Evolutionary conservation across 108 stramenopile genomes (phyloP).

Genomic region (Craspedostauros australis): DNA sequence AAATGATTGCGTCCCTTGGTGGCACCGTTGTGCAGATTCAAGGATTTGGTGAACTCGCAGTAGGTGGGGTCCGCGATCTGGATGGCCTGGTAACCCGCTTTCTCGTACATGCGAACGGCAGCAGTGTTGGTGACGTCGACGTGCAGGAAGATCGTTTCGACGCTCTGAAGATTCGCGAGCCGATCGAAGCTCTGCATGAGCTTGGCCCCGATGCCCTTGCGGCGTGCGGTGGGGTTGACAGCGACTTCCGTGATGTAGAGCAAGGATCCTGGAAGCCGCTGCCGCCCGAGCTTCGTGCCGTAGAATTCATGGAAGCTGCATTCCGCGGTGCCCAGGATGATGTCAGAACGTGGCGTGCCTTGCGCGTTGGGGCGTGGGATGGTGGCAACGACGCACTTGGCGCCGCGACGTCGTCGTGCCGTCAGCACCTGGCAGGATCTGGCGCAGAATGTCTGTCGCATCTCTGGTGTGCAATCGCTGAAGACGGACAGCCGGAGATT

Average conservation of each 20-base stretch:
- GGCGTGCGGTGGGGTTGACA: constrained; percentile 44
- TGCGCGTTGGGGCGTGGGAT: neutral
- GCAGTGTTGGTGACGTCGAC: constrained; percentile 71
- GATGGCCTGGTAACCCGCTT: constrained; percentile 48
- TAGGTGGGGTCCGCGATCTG: constrained; percentile 43
- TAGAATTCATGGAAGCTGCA: constrained; percentile 79
- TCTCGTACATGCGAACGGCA: constrained; percentile 57
- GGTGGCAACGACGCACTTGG: constrained; percentile 71
- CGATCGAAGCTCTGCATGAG: constrained; percentile 55
- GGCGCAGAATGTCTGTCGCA: constrained; percentile 40
- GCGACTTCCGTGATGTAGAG: constrained; percentile 86
- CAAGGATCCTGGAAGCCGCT: constrained; percentile 42
- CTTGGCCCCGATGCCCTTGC: constrained; percentile 59
- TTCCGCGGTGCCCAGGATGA: constrained; percentile 73
- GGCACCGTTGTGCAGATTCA: constrained; percentile 79
- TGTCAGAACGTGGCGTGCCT: neutral
- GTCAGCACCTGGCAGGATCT: constrained; percentile 60
- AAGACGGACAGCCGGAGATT: constrained; percentile 78
- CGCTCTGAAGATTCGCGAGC: constrained; percentile 49
- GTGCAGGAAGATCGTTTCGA: constrained; percentile 77
- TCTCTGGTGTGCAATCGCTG: constrained; percentile 53
- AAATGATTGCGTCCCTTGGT: constrained; percentile 60
- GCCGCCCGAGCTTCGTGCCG: constrained; percentile 52
- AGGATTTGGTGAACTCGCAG: constrained; percentile 66
- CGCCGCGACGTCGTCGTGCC: constrained; percentile 50